Conservation (phyloP, 257 asterid genomes). For the Petunia secreta region DNA sequence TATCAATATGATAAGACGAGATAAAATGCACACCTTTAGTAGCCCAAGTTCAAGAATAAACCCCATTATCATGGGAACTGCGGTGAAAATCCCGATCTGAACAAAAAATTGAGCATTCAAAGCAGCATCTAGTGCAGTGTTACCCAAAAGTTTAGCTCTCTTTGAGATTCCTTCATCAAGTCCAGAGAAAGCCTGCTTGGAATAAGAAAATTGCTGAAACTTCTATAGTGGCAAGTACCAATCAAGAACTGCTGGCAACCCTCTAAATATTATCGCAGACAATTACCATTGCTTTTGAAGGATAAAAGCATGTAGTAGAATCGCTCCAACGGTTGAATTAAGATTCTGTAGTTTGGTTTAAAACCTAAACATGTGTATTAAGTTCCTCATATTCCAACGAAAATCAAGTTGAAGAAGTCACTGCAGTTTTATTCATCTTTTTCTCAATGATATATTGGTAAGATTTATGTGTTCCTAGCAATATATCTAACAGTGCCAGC, state of each 20-base stretch:
- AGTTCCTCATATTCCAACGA: background rate
- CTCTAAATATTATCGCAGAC: background rate
- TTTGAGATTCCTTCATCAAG: slow-evolving; percentile 79
- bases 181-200: slow-evolving; percentile 91
- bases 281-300: background rate
- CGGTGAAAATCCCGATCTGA: slow-evolving; percentile 96
- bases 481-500: background rate
- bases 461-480: slow-evolving; percentile 11
- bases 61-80: slow-evolving; percentile 97
- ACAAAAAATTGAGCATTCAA: slow-evolving; percentile 97
- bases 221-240: background rate
- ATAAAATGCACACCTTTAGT: slow-evolving; percentile 63
- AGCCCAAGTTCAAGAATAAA: slow-evolving; percentile 89
- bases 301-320: background rate
- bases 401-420: background rate
- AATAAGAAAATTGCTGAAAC: slow-evolving; percentile 18
- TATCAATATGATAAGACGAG: slow-evolving; percentile 7
- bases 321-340: background rate
- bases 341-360: background rate
- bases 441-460: background rate
- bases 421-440: slow-evolving; percentile 17
- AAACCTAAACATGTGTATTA: background rate
- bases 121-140: slow-evolving; percentile 82
- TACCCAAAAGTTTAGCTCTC: slow-evolving; percentile 63
- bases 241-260: background rate